These are phyloP conservation scores for Aspergillus terreus DNA, from an alignment of 2,329 filamentous ascomycete species.

Conservation along the genomic window DNA sequence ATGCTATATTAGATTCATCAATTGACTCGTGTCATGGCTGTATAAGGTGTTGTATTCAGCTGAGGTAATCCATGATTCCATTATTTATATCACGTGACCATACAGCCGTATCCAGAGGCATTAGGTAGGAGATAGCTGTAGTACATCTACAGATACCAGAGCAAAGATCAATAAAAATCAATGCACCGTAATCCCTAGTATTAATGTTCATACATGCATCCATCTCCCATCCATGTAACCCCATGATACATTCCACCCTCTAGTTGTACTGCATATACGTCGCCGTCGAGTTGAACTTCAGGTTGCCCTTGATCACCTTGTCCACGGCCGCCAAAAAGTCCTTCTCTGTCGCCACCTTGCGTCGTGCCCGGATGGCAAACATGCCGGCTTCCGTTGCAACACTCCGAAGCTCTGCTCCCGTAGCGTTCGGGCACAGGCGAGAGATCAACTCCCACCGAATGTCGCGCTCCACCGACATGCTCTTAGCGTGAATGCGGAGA, in stretches of 20 bases:
- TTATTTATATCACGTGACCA: no score
- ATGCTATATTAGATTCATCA: no score
- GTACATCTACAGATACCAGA: no score
- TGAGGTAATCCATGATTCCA: conserved; percentile 2
- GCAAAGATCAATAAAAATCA: no score
- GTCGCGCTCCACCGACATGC: conserved; percentile 97
- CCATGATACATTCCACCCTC: conserved; percentile 23
- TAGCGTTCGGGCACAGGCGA: conserved; percentile 92
- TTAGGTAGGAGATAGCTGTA: no score
- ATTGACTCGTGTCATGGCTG: no score
- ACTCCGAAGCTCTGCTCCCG: conserved; percentile 90
- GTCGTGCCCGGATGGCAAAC: conserved; percentile 90
- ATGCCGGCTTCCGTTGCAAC: conserved; percentile 98
- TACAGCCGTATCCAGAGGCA: no score
- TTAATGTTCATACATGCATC: conserved; percentile 31
- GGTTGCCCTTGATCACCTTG: conserved; percentile 98
- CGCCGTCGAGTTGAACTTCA: conserved; percentile 99
- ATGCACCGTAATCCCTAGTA: neutral
- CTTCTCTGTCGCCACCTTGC: conserved; percentile 98
- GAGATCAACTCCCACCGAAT: conserved; percentile 99
- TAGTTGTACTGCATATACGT: conserved; percentile 99
- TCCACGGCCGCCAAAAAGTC: conserved; percentile 97
- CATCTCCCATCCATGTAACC: conserved; percentile 19
- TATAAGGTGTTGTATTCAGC: no score
- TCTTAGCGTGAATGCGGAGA: conserved; percentile 96